Percentiles rank a stretch among this genome's conserved stretches.
These are phyloP conservation scores for Venturia effusa DNA, from an alignment of 2,329 filamentous ascomycete species.

Conservation along the genomic window DNA sequence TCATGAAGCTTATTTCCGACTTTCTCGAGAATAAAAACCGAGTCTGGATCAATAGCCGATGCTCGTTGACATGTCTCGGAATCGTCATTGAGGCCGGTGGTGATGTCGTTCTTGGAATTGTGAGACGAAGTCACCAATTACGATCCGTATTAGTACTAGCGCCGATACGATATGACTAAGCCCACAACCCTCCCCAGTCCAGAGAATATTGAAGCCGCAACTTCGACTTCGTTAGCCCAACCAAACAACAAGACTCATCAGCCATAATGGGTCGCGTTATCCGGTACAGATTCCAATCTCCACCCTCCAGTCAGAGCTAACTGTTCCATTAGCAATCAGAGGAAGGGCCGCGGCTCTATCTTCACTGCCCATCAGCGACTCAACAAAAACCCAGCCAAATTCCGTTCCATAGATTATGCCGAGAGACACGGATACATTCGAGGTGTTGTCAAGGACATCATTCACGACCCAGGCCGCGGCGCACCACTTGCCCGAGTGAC, in stretches of 20 bases:
- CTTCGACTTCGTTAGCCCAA: neutral
- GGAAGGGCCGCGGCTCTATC: conserved; percentile 58
- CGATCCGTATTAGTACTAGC: neutral
- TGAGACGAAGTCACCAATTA: neutral
- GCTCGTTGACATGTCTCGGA: neutral
- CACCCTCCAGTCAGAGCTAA: conserved; percentile 1
- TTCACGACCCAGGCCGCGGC: conserved; percentile 97
- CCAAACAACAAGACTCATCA: neutral
- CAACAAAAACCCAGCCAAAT: conserved; percentile 91
- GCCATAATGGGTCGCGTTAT: conserved; percentile 54
- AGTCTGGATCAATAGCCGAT: neutral
- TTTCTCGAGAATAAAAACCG: neutral
- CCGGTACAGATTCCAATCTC: neutral
- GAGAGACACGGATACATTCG: conserved; percentile 97
- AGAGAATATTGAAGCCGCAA: neutral
- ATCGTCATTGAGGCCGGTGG: neutral
- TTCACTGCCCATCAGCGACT: conserved; percentile 68
- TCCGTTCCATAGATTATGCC: conserved; percentile 89
- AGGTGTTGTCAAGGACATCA: conserved; percentile 96
- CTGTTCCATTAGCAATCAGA: conserved; percentile 53
- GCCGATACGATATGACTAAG: neutral
- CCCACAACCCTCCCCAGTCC: neutral
- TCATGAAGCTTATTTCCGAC: neutral
- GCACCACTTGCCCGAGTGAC: conserved; percentile 92
- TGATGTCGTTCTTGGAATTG: neutral